Conservation (phyloP, 306 rosid species). For the Notholithocarpus densiflorus region DNA sequence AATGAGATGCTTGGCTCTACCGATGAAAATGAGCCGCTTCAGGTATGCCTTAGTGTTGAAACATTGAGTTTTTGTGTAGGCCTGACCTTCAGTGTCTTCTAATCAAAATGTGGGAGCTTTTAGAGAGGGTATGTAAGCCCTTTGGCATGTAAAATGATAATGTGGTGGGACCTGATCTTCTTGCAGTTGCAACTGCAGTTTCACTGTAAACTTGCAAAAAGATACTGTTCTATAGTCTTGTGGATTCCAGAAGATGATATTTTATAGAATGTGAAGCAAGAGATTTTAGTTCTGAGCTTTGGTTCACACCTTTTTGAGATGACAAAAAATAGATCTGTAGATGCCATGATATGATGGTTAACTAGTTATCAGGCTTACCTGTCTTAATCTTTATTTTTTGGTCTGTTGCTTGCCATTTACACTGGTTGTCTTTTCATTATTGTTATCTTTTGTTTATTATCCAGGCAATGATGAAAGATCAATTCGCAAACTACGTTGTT, state of each 20-base stretch:
- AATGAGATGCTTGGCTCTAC: conserved; percentile 96
- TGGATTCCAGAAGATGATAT: background rate
- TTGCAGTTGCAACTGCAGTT: background rate
- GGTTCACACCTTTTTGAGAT: background rate
- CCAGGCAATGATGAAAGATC: conserved; percentile 97
- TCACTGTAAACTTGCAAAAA: background rate
- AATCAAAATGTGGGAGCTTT: background rate
- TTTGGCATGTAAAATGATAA: background rate
- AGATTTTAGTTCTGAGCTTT: background rate
- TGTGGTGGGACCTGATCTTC: background rate
- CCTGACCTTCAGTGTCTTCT: background rate
- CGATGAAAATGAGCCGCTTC: conserved; percentile 96
- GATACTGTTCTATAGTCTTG: background rate
- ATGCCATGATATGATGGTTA: background rate
- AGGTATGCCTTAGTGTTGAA: conserved; percentile 47
- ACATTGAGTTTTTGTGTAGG: background rate
- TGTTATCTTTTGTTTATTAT: background rate
- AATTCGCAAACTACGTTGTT: conserved; percentile 91
- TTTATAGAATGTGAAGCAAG: background rate
- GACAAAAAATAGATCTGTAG: background rate
- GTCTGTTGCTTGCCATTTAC: background rate
- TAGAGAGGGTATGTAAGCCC: background rate
- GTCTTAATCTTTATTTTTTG: background rate
- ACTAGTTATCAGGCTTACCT: background rate
- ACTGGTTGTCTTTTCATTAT: background rate